phyloP scores from a whole-genome alignment of 305 asterid genomes.

The Withania somnifera region DNA sequence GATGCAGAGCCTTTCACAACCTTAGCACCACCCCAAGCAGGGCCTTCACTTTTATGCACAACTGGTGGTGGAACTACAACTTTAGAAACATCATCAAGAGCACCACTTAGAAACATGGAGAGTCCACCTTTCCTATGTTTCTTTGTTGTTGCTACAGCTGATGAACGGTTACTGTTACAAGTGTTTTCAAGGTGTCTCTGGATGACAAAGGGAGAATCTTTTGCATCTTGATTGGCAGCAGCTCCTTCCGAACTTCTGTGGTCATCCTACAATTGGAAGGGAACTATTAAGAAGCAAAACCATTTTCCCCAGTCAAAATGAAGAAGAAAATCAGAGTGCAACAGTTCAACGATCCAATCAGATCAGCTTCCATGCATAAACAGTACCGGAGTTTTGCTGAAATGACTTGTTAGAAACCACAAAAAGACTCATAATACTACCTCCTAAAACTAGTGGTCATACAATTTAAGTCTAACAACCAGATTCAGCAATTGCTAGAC shows the following conservation, averaged over 20 bases:
- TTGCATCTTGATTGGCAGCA: constrained; percentile 19
- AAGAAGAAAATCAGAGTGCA: not conserved
- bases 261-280: constrained; percentile 36
- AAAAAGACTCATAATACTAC: not conserved
- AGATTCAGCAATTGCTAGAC: not conserved
- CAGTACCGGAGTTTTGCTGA: not conserved
- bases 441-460: not conserved
- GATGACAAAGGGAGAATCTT: constrained; percentile 13
- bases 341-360: not conserved
- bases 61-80: constrained; percentile 28
- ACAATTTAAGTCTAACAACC: not conserved
- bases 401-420: not conserved
- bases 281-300: not conserved
- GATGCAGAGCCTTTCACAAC: constrained; percentile 40
- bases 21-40: constrained; percentile 97
- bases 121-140: constrained; percentile 87
- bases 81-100: constrained; percentile 75
- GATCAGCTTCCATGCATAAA: not conserved
- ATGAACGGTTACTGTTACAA: constrained; percentile 16
- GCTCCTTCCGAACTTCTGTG: constrained; percentile 23
- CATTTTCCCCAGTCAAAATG: not conserved
- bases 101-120: constrained; percentile 91
- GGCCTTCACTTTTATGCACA: constrained; percentile 55
- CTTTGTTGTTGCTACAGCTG: constrained; percentile 52
- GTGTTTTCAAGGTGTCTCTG: constrained; percentile 25